Evolutionary conservation across 2,329 filamentous ascomycete species (phyloP), one percentile per base, ranked within the genome.

Genomic region (Rhinocladiella mackenziei): DNA sequence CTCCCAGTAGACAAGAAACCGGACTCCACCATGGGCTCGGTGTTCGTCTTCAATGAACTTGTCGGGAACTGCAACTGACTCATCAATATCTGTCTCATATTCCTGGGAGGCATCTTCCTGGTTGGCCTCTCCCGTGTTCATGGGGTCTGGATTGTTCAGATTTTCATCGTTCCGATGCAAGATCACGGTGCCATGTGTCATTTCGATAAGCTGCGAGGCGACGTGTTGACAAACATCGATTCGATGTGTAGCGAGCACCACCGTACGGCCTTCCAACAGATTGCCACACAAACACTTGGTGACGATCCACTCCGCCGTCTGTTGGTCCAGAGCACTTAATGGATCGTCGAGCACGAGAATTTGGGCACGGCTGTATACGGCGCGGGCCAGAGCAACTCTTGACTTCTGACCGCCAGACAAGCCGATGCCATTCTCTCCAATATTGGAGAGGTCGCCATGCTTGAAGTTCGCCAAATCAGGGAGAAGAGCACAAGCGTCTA

Each of bases 31-130:
- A 48, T 86, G 76, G 1, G 77, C 82, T 36, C 86, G 76, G 54
- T 81, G 72, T 60, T 92, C 86, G 22, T 89, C 85, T 58, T 89
- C 82, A 33, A 89, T 81, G 58, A 91, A 89, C 56, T 87, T 87
- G 22, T 84, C 80, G 0, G 83, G 81, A 9, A 80, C 67, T 0
- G 77, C 78, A 7, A 73, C 71, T 4, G 64, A 65, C 43, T 68
- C 60, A 10, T 55, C 50, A 40, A 58, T 49, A 25, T 53, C 33
- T 32, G 38, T 33, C 8, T 58, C 58, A 7, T 30, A 26, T 18
- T 59, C 57, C 2, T 47, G 41, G 5, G 50, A 38, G 5, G 32
- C 29, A 5, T 45, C 34, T 9, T 46, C 49, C 54, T 66, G 62
- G 29, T 63, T 60, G 25, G 67, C 62, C 2, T 60, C 61, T 6